Base-by-base conservation (phyloP, 176 grass and related monocot species). In the Musa beccarii region DNA sequence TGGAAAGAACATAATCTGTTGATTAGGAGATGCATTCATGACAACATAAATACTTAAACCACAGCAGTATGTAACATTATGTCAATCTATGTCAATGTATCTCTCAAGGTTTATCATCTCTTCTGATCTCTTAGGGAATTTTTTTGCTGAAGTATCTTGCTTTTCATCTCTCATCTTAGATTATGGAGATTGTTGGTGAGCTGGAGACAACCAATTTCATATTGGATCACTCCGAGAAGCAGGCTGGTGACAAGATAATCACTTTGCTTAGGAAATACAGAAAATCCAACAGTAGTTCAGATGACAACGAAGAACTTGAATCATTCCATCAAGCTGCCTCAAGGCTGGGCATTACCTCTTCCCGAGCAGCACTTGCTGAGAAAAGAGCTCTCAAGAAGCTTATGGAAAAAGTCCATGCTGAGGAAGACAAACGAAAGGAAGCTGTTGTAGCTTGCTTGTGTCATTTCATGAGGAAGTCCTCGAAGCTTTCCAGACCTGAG, bases 381-480 rank as follows among this genome's bases (percentile, higher is more conserved):
- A 80, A 88, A 84, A 88, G 95, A 86, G 85, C 95, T 62, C 86
- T 99, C 9, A 99, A 99, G 81, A 99, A 99, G 68, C 88, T 99
- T 49, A 89, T 92, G 15, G 86, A 99, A 68, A 94, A 84, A 84
- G 82, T 88, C 68, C 91, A 80, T 73, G 81, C 82, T 64, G 84
- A 86, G 66, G 90, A 92, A 66, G 95, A 99, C 74, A 99, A 92
- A 68, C 54, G 79, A 68, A 99, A 94, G 74, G 95, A 91, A 86
- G 82, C 82, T 73, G 81, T 94, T 73, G 87, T 99, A 69, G 81
- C 81, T 34, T 99, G 94, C 82, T 73, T 99, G 49, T 89, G 84
- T 81, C 87, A 99, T 71, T 86, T 99, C 69, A 84, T 94, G 79
- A 87, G 85, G 70, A 99, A 94, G 83, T 99, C 94, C 75, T 99